Conservation (phyloP, 306 rosid genomes). For the Cucurbita moschata region DNA sequence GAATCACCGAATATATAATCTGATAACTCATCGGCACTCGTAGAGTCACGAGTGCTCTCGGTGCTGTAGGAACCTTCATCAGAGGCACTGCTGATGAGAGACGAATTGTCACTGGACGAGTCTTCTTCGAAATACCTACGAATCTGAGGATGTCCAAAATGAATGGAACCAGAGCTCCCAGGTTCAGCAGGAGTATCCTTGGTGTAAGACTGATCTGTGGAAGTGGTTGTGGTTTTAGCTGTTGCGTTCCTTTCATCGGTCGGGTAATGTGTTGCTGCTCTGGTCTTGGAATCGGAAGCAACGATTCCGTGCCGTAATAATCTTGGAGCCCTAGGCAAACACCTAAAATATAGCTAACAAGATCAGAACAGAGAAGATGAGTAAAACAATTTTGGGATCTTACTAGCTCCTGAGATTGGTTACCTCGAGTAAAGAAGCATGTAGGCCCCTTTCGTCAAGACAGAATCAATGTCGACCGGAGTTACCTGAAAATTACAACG, state of each 20-base stretch:
- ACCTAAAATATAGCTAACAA: conserved; percentile 32
- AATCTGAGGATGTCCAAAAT: conserved; percentile 26
- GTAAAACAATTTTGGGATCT: neutral
- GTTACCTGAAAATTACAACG: conserved; percentile 42
- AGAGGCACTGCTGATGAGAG: conserved; percentile 63
- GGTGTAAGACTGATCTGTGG: conserved; percentile 14
- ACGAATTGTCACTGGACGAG: conserved; percentile 79
- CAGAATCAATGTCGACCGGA: conserved; percentile 56
- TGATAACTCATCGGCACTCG: conserved; percentile 62
- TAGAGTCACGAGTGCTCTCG: conserved; percentile 50
- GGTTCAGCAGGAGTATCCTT: conserved; percentile 23
- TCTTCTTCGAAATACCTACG: conserved; percentile 55
- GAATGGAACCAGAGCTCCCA: conserved; percentile 27
- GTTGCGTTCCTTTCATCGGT: conserved; percentile 22
- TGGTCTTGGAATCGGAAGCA: conserved; percentile 37
- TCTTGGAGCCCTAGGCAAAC: conserved; percentile 87
- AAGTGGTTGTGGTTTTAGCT: conserved; percentile 19
- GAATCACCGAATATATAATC: conserved; percentile 72
- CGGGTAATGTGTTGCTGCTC: conserved; percentile 26
- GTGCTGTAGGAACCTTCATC: conserved; percentile 87
- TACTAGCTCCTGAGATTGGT: neutral
- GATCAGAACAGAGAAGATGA: conserved; percentile 6
- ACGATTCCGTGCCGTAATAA: conserved; percentile 37
- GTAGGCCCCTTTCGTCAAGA: conserved; percentile 72
- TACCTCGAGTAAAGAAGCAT: conserved; percentile 95